Base-by-base conservation (phyloP, 139 green algal genomes). In the Chlamydomonas schloesseri region DNA sequence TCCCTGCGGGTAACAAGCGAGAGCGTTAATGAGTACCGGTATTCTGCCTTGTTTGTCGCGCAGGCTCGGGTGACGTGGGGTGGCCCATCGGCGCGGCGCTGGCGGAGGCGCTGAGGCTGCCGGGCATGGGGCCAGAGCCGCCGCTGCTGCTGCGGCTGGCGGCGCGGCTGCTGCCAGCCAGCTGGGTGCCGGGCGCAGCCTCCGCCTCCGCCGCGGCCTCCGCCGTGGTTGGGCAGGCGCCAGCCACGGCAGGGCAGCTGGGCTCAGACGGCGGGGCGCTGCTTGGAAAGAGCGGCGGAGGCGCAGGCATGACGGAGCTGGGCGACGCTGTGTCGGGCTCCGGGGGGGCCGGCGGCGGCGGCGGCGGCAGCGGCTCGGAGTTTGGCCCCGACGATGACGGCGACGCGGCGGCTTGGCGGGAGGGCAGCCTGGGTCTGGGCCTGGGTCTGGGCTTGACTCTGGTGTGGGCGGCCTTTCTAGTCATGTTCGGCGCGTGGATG, bases 11-110 rank as follows among this genome's bases (percentile, higher is more conserved):
- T n/a, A n/a, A n/a, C n/a, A n/a, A n/a, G n/a, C n/a, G n/a, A n/a
- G n/a, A n/a, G n/a, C n/a, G n/a, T n/a, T n/a, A n/a, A n/a, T n/a
- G n/a, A n/a, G n/a, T n/a, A n/a, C n/a, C n/a, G n/a, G n/a, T n/a
- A n/a, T n/a, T n/a, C n/a, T n/a, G n/a, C n/a, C n/a, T n/a, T n/a
- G n/a, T n/a, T n/a, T n/a, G n/a, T 50, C 24, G 3, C 23, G 88
- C 86, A 91, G 87, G 93, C 47, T 69, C 69, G 17, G 90, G 87
- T 0, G 87, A 92, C n/a, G 76, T 95, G 14, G 92, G 83, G 11
- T 98, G 95, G 95, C 96, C 96, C 8, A 86, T 98, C 29, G 95
- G 95, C 1, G 96, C 95, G 0, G 95, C 96, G 11, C 79, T 98
- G 47, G 93, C 91, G 9, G 95, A 97, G 82, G 94, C 83, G 17